These are phyloP conservation scores for Alternaria tenuissima DNA, from an alignment of 2,329 filamentous ascomycete genomes.

Conservation along the genomic window DNA sequence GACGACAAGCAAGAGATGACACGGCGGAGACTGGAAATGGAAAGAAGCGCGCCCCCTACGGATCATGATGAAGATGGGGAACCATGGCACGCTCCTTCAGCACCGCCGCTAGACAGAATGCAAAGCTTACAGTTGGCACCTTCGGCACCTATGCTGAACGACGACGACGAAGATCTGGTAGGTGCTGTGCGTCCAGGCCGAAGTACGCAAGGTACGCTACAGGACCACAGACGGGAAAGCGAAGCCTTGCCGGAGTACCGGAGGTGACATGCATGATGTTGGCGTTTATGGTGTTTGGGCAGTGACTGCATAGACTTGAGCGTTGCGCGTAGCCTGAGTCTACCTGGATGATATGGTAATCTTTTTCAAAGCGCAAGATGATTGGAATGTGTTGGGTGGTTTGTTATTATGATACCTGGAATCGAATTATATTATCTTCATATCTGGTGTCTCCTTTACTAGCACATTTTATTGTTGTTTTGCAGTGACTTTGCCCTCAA, in stretches of 20 bases:
- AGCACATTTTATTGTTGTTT: background rate
- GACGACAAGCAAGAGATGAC: constrained; percentile 87
- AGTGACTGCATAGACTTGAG: constrained; percentile 2
- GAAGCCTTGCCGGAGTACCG: constrained; percentile 45
- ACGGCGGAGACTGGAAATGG: constrained; percentile 51
- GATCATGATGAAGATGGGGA: constrained; percentile 34
- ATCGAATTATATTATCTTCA: background rate
- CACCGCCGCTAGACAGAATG: constrained; percentile 24
- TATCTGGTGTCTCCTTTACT: background rate
- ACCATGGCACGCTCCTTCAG: constrained; percentile 27
- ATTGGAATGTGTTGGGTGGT: background rate
- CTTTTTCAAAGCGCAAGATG: background rate
- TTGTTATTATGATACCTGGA: background rate
- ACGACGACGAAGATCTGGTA: constrained; percentile 46
- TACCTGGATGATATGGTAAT: background rate
- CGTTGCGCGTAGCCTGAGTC: background rate
- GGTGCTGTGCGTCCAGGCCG: constrained; percentile 36
- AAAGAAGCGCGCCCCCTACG: constrained; percentile 52
- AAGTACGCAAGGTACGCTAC: constrained; percentile 11
- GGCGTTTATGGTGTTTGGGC: constrained; percentile 8
- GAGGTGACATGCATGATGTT: constrained; percentile 24
- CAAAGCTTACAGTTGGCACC: constrained; percentile 28
- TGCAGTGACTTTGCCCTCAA: background rate
- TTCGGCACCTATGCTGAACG: constrained; percentile 44
- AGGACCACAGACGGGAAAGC: constrained; percentile 23